These are phyloP conservation scores for Plantago coronopus DNA, from an alignment of 305 asterid species.

Conservation along the genomic window DNA sequence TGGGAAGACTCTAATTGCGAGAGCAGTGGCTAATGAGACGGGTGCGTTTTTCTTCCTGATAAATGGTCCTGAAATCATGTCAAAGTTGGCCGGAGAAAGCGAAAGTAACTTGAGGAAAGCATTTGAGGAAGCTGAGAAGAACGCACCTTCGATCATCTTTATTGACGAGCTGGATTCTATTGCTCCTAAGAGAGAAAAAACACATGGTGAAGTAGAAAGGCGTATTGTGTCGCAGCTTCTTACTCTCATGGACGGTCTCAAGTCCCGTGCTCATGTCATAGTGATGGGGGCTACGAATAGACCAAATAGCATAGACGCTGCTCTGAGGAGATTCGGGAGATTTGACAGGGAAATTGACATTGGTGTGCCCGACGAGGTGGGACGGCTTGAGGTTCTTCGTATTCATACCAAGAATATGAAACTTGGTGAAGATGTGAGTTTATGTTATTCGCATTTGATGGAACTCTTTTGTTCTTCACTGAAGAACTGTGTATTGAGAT, in stretches of 20 bases:
- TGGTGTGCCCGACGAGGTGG: constrained; percentile 51
- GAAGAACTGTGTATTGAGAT: not conserved
- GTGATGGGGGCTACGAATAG: constrained; percentile 54
- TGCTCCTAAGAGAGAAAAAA: constrained; percentile 50
- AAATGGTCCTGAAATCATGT: constrained; percentile 57
- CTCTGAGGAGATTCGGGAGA: constrained; percentile 50
- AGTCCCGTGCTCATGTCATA: constrained; percentile 45
- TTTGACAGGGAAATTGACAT: constrained; percentile 50
- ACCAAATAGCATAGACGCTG: constrained; percentile 47
- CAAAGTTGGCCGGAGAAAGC: constrained; percentile 55
- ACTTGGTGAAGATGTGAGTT: constrained; percentile 45
- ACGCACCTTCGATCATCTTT: constrained; percentile 48
- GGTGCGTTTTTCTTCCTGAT: constrained; percentile 49
- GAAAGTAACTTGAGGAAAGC: constrained; percentile 55
- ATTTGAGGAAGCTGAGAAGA: constrained; percentile 56
- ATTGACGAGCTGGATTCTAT: constrained; percentile 52
- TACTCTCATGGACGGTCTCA: constrained; percentile 51
- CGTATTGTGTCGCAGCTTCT: constrained; percentile 50
- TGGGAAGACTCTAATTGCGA: constrained; percentile 47
- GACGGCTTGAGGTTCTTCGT: constrained; percentile 45
- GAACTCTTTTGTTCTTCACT: not conserved
- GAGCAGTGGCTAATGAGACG: constrained; percentile 48
- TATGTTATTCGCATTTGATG: not conserved
- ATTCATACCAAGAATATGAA: constrained; percentile 49
- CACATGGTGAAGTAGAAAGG: constrained; percentile 49